Conservation (phyloP, 306 rosid genomes). For the Trichosanthes truncata region DNA sequence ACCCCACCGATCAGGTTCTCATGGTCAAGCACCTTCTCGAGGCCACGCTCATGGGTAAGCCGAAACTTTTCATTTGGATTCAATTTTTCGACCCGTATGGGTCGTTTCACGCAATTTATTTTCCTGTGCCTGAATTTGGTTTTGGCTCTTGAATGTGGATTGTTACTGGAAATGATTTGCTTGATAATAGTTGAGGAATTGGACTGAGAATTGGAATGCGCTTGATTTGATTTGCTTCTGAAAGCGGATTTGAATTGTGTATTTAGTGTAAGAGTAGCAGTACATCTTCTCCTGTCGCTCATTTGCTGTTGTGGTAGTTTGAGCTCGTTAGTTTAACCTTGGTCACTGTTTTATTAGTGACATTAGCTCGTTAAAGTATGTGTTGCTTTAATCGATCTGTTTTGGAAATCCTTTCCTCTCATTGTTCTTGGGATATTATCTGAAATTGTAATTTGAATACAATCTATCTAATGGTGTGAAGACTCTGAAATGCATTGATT, state of each 20-base stretch:
- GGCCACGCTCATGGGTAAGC: slow-evolving; percentile 82
- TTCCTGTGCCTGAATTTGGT: background rate
- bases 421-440: background rate
- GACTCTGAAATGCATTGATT: background rate
- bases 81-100: background rate
- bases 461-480: background rate
- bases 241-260: background rate
- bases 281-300: background rate
- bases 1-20: slow-evolving; percentile 95
- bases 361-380: background rate
- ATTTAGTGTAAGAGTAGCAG: background rate
- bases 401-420: background rate
- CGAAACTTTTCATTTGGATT: background rate
- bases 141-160: background rate
- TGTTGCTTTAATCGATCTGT: background rate
- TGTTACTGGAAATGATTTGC: background rate
- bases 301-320: background rate
- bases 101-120: background rate
- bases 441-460: background rate
- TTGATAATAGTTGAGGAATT: background rate
- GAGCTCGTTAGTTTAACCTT: slow-evolving; percentile 2
- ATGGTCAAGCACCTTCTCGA: slow-evolving; percentile 77
- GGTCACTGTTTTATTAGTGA: slow-evolving; percentile 10
- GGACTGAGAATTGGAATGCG: background rate
- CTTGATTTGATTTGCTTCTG: background rate